These are phyloP conservation scores for Hemisphaericaspora xylofermentans DNA, from an alignment of 1,139 yeast genomes.

Conservation along the genomic window DNA sequence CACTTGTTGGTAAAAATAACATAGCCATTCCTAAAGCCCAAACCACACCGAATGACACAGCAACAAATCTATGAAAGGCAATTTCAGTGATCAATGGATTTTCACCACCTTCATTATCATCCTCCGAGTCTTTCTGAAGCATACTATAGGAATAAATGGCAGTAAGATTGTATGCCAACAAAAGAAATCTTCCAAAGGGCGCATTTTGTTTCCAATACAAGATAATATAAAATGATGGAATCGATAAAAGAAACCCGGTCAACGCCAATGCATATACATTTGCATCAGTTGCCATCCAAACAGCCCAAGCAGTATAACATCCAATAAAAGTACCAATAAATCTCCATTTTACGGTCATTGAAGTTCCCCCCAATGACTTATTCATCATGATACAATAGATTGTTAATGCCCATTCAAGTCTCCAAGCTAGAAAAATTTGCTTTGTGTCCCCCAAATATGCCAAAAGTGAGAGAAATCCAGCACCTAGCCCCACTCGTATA, in stretches of 20 bases:
- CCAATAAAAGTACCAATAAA: constrained; percentile 76
- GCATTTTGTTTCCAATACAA: constrained; percentile 63
- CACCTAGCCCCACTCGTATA: constrained; percentile 76
- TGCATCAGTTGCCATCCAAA: constrained; percentile 61
- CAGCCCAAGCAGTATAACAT: constrained; percentile 55
- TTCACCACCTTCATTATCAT: constrained; percentile 71
- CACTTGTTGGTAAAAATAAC: constrained; percentile 70
- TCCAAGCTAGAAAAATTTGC: constrained; percentile 58
- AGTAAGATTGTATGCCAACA: constrained; percentile 76
- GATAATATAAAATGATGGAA: constrained; percentile 69
- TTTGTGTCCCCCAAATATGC: constrained; percentile 65
- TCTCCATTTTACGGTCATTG: constrained; percentile 76
- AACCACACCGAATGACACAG: constrained; percentile 69
- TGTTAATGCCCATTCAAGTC: constrained; percentile 84
- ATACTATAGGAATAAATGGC: constrained; percentile 75
- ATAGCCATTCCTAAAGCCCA: constrained; percentile 75
- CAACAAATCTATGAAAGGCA: constrained; percentile 73
- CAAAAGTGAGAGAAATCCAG: constrained; percentile 61
- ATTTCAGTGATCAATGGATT: constrained; percentile 70
- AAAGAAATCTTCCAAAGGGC: constrained; percentile 69
- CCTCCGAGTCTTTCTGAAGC: constrained; percentile 58
- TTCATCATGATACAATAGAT: constrained; percentile 84
- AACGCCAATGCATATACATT: constrained; percentile 53
- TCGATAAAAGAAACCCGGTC: constrained; percentile 58
- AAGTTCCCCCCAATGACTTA: constrained; percentile 83